Conservation (phyloP, 371 early-diverging fungal species). For the Rhizopus arrhizus region DNA sequence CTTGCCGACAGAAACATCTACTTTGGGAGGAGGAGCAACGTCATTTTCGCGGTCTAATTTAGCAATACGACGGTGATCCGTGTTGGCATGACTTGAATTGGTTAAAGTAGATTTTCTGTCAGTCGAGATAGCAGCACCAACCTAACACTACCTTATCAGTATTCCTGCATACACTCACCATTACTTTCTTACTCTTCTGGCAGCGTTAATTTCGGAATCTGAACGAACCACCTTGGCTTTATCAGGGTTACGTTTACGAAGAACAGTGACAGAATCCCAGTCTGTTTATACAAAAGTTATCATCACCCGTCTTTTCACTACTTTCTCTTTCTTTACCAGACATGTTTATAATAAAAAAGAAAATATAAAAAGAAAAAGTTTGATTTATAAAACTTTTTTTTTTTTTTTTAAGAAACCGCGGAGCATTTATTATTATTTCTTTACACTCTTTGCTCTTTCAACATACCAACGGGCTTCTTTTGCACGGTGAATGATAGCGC, state of each 20-base stretch:
- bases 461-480: conserved; percentile 50
- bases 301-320: neutral
- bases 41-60: conserved; percentile 92
- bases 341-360: conserved; percentile 16
- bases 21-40: conserved; percentile 72
- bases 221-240: conserved; percentile 69
- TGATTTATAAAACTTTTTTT: no score
- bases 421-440: conserved; percentile 7
- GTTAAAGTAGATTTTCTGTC: conserved; percentile 63
- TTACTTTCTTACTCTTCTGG: conserved; percentile 50
- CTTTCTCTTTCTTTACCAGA: conserved; percentile 24
- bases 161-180: no score
- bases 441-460: conserved; percentile 49
- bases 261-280: conserved; percentile 78
- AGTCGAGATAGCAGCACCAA: conserved; percentile 70
- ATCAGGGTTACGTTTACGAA: conserved; percentile 73
- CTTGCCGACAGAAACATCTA: conserved; percentile 79
- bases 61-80: conserved; percentile 77
- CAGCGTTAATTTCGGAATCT: conserved; percentile 77
- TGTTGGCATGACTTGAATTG: conserved; percentile 74
- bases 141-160: no score
- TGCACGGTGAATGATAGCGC: conserved; percentile 44
- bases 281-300: conserved; percentile 25
- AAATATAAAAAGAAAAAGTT: conserved; percentile 7
- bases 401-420: no score